Evolutionary conservation across 176 grass and related monocot species (phyloP).

Genomic region (Eremochloa ophiuroides): DNA sequence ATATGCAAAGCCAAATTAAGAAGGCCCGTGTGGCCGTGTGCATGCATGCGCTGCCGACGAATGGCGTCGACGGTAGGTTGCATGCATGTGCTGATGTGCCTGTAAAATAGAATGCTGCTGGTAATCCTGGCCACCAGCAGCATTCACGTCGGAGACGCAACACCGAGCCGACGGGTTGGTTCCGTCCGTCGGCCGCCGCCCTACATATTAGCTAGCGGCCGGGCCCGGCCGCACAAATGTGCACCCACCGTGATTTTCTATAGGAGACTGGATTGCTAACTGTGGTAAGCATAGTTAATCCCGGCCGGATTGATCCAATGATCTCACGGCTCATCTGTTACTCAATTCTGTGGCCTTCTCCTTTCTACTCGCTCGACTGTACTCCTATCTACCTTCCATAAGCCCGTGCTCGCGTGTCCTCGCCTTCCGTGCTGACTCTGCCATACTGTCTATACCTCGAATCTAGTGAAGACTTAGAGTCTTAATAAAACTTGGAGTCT

Average conservation of each 20-base stretch:
- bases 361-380: no score
- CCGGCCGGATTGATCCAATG: background rate
- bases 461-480: no score
- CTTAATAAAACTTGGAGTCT: no score
- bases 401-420: no score
- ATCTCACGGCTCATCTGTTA: background rate
- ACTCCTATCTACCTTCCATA: background rate
- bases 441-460: no score
- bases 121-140: background rate
- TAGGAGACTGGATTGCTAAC: no score
- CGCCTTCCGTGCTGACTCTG: no score
- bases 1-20: background rate
- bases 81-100: background rate
- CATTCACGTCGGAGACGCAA: conserved; percentile 16
- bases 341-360: background rate
- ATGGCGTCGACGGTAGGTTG: background rate
- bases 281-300: background rate
- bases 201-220: background rate
- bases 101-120: no score
- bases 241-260: background rate
- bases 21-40: background rate
- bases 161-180: background rate
- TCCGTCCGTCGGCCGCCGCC: background rate
- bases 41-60: background rate
- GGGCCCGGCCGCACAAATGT: background rate